These are phyloP conservation scores for Paecilomyces variotii DNA, from an alignment of 2,329 filamentous ascomycete species.

Conservation along the genomic window DNA sequence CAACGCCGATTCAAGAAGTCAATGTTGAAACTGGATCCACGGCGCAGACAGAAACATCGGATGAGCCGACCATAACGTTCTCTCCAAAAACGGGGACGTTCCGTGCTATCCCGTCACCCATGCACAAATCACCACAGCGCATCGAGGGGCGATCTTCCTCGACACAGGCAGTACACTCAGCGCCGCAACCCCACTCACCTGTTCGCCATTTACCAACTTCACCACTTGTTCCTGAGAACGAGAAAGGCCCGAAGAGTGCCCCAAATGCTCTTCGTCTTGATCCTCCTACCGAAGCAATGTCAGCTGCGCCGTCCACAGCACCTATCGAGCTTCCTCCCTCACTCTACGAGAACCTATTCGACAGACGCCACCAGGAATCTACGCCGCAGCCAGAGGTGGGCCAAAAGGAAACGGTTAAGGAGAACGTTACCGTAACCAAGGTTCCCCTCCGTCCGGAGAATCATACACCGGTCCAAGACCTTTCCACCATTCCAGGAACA, in stretches of 20 bases:
- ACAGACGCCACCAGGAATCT: not conserved
- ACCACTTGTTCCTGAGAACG: not conserved
- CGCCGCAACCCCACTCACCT: not conserved
- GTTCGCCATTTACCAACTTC: not conserved
- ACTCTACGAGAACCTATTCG: not conserved
- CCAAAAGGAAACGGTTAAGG: slow-evolving; percentile 6
- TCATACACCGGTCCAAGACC: slow-evolving; percentile 10
- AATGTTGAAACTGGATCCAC: slow-evolving; percentile 1
- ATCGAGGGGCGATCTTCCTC: slow-evolving; percentile 10
- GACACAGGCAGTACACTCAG: not conserved
- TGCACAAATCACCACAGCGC: slow-evolving; percentile 19
- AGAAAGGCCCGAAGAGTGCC: not conserved
- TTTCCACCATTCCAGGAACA: slow-evolving; percentile 29
- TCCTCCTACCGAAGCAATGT: not conserved
- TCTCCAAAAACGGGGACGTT: slow-evolving; percentile 39
- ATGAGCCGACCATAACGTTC: slow-evolving; percentile 34
- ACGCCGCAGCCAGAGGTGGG: not conserved
- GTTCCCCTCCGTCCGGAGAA: slow-evolving; percentile 25
- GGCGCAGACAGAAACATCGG: slow-evolving; percentile 11
- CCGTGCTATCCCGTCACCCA: slow-evolving; percentile 30
- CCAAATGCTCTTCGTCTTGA: not conserved
- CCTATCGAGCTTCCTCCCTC: not conserved
- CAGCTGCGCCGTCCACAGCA: not conserved
- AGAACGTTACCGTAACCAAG: slow-evolving; percentile 20
- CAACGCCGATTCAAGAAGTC: slow-evolving; percentile 6